Evolutionary conservation across 2,329 filamentous ascomycete species (phyloP), one percentile per base, ranked within the genome.

Genomic region (Blastomyces percursus): DNA sequence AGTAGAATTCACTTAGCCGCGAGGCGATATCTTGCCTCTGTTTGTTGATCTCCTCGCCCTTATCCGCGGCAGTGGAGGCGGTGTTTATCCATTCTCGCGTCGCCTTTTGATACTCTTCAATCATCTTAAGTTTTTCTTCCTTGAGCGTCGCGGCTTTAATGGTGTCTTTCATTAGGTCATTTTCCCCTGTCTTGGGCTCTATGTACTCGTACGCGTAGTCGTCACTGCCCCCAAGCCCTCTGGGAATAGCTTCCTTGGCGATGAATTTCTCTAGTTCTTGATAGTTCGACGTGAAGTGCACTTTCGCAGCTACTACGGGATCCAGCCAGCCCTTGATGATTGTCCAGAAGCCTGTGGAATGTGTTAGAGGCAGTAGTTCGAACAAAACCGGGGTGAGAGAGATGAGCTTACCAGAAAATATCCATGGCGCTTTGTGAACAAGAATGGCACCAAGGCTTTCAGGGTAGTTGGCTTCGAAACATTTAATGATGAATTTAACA

Each of bases 401-500:
- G 19, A 27, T 35, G 48, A 51, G 75, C 80, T 62, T 75, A 87
- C 90, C 88, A 80, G 96, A 92, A 78, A 99, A 99, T 55, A 99
- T 80, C 94, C 94, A 99, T 3, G 94, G 94, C 0, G 94, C 87
- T 75, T 96, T 96, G 80, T 99, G 94, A 46, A 99, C 90, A 55
- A 97, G 83, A 2, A 97, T 90, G 1, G 88, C 83, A 35, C 93
- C 94, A 0, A 99, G 82, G 57, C 86, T 93, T 75, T 99, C 94
- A 0, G 94, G 94, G 70, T 97, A 99, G 74, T 99, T 97, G 64
- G 94, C 94, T 78, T 99, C 94, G 72, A 99, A 99, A 75, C 92
- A 96, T 76, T 96, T 96, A 76, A 99, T 96, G 88, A 99, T 96
- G 78, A 97, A 99, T 72, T 96, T 99, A 63, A 99, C 90, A 0